Percentiles rank a stretch among this genome's conserved stretches.
These are phyloP conservation scores for Penicillium argentinense DNA, from an alignment of 495 filamentous ascomycete species.

Conservation along the genomic window DNA sequence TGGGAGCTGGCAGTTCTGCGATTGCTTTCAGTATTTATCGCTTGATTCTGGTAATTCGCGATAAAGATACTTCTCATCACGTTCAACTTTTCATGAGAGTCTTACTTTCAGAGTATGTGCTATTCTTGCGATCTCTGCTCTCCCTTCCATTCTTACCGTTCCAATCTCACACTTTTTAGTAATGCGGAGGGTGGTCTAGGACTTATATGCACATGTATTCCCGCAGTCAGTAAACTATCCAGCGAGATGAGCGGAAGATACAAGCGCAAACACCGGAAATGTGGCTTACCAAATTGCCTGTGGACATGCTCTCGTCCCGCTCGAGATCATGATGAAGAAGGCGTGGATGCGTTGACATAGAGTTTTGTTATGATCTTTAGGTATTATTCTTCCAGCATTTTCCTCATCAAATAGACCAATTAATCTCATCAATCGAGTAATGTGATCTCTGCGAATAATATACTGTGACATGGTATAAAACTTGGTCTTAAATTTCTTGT, in stretches of 20 bases:
- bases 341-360: no score
- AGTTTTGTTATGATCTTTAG: no score
- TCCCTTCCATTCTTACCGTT: not conserved
- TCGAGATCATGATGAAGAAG: no score
- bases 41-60: constrained; percentile 25
- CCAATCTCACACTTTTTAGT: not conserved
- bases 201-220: constrained; percentile 8
- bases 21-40: constrained; percentile 34
- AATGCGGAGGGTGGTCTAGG: constrained; percentile 6
- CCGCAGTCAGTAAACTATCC: not conserved
- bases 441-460: no score
- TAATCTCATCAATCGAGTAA: no score
- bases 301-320: no score
- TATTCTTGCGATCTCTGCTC: no score
- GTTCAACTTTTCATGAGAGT: constrained; percentile 3
- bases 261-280: not conserved
- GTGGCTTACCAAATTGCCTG: no score
- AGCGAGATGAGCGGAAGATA: not conserved
- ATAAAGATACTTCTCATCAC: constrained; percentile 9
- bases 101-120: constrained; percentile 2
- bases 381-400: no score
- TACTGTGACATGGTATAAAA: no score
- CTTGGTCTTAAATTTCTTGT: no score
- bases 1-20: constrained; percentile 33
- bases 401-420: no score